A percentile compares a stretch with the other conserved stretches of the same genome.
Evolutionary conservation across 805 yeast species (phyloP).

Genomic region (Torulaspora indica): DNA sequence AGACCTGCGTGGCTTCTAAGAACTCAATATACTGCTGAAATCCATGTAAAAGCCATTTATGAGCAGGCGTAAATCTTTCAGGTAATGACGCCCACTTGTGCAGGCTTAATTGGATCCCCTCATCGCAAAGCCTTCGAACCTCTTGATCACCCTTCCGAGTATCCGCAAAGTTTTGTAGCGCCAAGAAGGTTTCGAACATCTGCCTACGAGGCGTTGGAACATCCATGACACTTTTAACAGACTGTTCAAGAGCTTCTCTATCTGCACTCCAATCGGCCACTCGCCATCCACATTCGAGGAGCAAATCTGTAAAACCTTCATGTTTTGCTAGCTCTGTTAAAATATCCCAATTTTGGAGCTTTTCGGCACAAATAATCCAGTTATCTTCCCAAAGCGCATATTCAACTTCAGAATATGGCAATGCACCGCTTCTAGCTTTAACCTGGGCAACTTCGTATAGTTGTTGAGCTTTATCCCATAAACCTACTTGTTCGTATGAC

Average conservation of each 20-base stretch:
- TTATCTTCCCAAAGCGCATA: slow-evolving; percentile 97
- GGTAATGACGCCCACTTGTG: slow-evolving; percentile 94
- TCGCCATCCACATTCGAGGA: slow-evolving; percentile 99
- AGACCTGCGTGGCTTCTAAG: slow-evolving; percentile 94
- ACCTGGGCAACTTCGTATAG: slow-evolving; percentile 95
- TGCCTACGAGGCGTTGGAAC: slow-evolving; percentile 98
- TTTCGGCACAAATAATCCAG: slow-evolving; percentile 96
- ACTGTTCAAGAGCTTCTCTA: slow-evolving; percentile 87
- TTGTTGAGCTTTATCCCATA: slow-evolving; percentile 92
- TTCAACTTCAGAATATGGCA: slow-evolving; percentile 94
- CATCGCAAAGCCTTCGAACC: slow-evolving; percentile 83
- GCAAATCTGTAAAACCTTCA: slow-evolving; percentile 92
- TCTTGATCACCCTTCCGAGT: slow-evolving; percentile 82
- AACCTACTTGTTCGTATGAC: slow-evolving; percentile 89
- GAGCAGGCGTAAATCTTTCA: slow-evolving; percentile 67
- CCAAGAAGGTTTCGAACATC: slow-evolving; percentile 88
- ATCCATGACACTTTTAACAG: slow-evolving; percentile 95
- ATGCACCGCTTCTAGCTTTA: slow-evolving; percentile 88
- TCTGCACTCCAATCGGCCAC: slow-evolving; percentile 98
- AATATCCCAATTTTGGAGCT: slow-evolving; percentile 96
- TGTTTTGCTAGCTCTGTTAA: slow-evolving; percentile 94
- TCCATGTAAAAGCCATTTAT: slow-evolving; percentile 81
- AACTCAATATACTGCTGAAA: slow-evolving; percentile 97
- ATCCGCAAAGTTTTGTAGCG: slow-evolving; percentile 89
- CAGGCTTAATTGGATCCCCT: slow-evolving; percentile 88